A percentile compares a stretch with the other conserved stretches of the same genome.
phyloP scores from a whole-genome alignment of 2,329 filamentous ascomycete genomes.

The Colletotrichum abscissum region DNA sequence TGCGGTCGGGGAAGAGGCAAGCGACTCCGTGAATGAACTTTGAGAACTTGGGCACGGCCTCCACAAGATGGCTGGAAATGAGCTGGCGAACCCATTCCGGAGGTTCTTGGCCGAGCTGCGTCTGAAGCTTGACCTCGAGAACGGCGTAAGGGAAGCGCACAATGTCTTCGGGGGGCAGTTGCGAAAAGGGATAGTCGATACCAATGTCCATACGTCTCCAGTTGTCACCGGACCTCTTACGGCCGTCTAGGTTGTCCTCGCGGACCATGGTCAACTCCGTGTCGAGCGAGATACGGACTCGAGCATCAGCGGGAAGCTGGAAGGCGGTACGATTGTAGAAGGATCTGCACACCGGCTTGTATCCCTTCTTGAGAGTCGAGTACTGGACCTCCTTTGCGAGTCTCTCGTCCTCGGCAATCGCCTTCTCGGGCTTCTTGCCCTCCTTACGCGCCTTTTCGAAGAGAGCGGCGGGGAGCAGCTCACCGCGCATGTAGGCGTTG shows the following conservation, averaged over 20 bases:
- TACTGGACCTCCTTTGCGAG: constrained; percentile 94
- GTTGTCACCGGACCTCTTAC: constrained; percentile 81
- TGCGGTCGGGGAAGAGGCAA: constrained; percentile 85
- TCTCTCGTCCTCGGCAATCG: constrained; percentile 90
- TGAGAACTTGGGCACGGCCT: constrained; percentile 99
- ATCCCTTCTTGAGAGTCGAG: constrained; percentile 86
- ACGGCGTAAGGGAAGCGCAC: constrained; percentile 96
- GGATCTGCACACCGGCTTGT: constrained; percentile 89
- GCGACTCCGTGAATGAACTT: constrained; percentile 98
- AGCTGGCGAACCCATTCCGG: constrained; percentile 97
- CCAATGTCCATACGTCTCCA: constrained; percentile 98
- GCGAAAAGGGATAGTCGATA: constrained; percentile 93
- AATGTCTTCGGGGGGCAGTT: constrained; percentile 86
- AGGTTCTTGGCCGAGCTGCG: constrained; percentile 92
- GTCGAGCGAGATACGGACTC: constrained; percentile 95
- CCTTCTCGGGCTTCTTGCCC: constrained; percentile 91
- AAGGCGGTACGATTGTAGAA: constrained; percentile 99
- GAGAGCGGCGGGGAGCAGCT: constrained; percentile 85
- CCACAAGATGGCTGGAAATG: constrained; percentile 92
- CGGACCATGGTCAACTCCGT: constrained; percentile 95
- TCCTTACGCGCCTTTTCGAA: constrained; percentile 98
- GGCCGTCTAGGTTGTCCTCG: constrained; percentile 93
- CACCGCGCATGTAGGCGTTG: constrained; percentile 87
- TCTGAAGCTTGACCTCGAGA: constrained; percentile 97
- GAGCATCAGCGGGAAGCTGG: constrained; percentile 94